These are phyloP conservation scores for Hordeum pubiflorum DNA, from an alignment of 202 grass and related monocot species.

Conservation along the genomic window DNA sequence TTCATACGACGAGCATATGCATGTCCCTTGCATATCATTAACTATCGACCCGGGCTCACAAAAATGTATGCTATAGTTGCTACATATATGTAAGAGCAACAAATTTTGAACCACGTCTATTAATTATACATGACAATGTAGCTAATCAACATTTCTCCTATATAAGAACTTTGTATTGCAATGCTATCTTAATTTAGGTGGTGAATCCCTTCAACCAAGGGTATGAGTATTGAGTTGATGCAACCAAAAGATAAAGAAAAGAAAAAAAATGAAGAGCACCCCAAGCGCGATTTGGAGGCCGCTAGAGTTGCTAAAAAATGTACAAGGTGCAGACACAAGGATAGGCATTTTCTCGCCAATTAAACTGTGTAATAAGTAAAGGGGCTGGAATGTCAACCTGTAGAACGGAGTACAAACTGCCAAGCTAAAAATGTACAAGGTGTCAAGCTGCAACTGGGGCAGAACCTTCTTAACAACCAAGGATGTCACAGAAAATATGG, in stretches of 20 bases:
- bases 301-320: background rate
- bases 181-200: too few species aligned
- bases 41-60: too few species aligned
- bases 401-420: background rate
- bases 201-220: too few species aligned
- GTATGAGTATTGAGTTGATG: background rate
- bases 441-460: background rate
- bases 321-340: background rate
- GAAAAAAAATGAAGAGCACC: background rate
- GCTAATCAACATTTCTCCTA: too few species aligned
- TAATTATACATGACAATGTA: too few species aligned
- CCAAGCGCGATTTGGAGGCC: background rate
- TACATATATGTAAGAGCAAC: too few species aligned
- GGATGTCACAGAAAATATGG: background rate
- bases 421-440: background rate
- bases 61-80: too few species aligned
- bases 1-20: too few species aligned
- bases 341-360: background rate
- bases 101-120: too few species aligned
- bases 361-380: background rate
- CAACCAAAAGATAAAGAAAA: background rate
- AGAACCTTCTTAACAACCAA: background rate
- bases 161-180: too few species aligned
- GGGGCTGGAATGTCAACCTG: background rate
- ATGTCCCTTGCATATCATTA: too few species aligned